Evolutionary conservation across 768 basidiomycete genomes (phyloP).

Genomic region (Suillus paluster): DNA sequence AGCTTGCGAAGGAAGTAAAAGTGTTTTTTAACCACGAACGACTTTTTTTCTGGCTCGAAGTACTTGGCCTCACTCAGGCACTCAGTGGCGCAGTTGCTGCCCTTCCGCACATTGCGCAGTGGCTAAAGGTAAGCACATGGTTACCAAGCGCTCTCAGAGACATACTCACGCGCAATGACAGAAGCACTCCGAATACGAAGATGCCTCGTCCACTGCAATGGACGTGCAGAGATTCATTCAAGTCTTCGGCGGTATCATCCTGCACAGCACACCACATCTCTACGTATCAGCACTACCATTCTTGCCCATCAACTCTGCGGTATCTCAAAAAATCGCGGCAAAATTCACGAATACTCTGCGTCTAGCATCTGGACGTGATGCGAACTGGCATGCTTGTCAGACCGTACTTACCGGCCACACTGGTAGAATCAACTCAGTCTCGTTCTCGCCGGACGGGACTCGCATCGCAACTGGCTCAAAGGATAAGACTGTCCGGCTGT

Average conservation of each 20-base stretch:
- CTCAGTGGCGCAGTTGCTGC: not conserved
- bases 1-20: constrained; percentile 19
- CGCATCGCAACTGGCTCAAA: not conserved
- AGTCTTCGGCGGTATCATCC: constrained; percentile 33
- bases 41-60: constrained; percentile 46
- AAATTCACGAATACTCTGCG: constrained; percentile 12
- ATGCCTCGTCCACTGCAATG: constrained; percentile 9
- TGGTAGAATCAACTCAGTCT: accelerated
- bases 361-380: not conserved
- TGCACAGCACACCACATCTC: constrained; percentile 39
- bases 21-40: constrained; percentile 22
- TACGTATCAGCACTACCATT: constrained; percentile 45
- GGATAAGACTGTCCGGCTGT: constrained; percentile 2
- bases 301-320: constrained; percentile 28
- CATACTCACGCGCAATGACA: not conserved
- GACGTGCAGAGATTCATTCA: constrained; percentile 37
- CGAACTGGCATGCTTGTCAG: not conserved
- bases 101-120: not conserved
- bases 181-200: not conserved
- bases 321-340: constrained; percentile 13
- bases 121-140: not conserved
- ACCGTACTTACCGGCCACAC: not conserved
- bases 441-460: constrained; percentile 1
- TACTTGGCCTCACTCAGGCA: constrained; percentile 28
- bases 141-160: not conserved